Evolutionary conservation across 192 early-diverging fungal species (phyloP).

Genomic region (Diversispora epigaea): DNA sequence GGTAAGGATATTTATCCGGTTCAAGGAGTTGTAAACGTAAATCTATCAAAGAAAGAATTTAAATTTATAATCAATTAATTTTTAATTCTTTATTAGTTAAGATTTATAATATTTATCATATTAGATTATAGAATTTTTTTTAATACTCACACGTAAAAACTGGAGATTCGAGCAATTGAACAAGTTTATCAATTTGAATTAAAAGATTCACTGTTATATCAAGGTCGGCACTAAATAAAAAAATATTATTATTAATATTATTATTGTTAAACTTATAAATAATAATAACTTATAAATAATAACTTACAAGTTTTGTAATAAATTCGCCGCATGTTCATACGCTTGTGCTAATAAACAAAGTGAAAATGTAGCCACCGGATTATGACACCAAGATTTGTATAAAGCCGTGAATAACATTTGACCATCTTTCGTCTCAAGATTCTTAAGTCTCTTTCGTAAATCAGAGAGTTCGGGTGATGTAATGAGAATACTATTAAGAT

Average conservation of each 20-base stretch:
- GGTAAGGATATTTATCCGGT: constrained; percentile 81
- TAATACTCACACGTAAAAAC: constrained; percentile 84
- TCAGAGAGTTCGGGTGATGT: constrained; percentile 90
- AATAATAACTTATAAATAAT: not conserved
- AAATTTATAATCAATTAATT: not conserved
- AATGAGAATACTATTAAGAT: constrained; percentile 93
- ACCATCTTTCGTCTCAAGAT: constrained; percentile 74
- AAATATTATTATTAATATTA: not conserved
- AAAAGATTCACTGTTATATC: constrained; percentile 94
- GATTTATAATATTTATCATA: not conserved
- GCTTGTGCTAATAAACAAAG: constrained; percentile 96
- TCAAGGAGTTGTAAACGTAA: constrained; percentile 92
- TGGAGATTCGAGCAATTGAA: constrained; percentile 95
- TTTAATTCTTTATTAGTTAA: too few relatives aligned
- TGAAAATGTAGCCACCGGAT: constrained; percentile 89
- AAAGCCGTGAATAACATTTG: constrained; percentile 80
- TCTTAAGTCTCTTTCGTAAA: constrained; percentile 76
- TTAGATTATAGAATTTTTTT: not conserved
- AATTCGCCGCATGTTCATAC: constrained; percentile 84
- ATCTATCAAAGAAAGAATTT: constrained; percentile 40
- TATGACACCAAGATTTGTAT: constrained; percentile 96
- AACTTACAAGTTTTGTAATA: constrained; percentile 77
- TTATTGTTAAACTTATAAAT: not conserved
- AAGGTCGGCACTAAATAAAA: constrained; percentile 65
- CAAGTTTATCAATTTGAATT: constrained; percentile 97